These are phyloP conservation scores for Stentor coeruleus DNA, from an alignment of 73 alveolate genomes.

Conservation along the genomic window DNA sequence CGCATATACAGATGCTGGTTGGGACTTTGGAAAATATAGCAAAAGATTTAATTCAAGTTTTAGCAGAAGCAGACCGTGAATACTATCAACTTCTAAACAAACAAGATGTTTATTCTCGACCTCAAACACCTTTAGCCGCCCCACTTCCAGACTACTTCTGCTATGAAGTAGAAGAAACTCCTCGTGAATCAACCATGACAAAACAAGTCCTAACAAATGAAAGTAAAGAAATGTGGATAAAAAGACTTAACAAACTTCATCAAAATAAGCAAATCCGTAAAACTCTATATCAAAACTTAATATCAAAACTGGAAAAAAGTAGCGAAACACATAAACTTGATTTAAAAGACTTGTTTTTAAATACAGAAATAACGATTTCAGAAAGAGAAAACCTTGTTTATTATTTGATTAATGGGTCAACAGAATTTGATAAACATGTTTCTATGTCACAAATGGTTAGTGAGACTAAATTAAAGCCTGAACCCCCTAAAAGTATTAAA, in stretches of 20 bases:
- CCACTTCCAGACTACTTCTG: conserved; percentile 19
- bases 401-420: not conserved
- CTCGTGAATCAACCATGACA: not conserved
- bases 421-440: not conserved
- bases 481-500: conserved; percentile 2
- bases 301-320: not conserved
- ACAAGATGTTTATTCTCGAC: conserved; percentile 7
- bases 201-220: not conserved
- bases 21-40: conserved; percentile 21
- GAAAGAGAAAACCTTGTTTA: not conserved
- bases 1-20: conserved; percentile 27
- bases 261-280: not conserved
- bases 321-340: not conserved
- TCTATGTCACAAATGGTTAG: conserved; percentile 6
- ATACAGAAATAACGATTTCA: not conserved
- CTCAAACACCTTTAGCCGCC: conserved; percentile 26
- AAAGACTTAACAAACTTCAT: not conserved
- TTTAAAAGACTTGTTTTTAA: not conserved
- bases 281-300: not conserved
- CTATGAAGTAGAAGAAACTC: conserved; percentile 7
- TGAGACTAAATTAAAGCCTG: conserved; percentile 5
- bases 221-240: not conserved
- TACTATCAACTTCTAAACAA: not conserved
- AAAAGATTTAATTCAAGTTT: not conserved
- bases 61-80: conserved; percentile 9